These are phyloP conservation scores for Pistacia integerrima DNA, from an alignment of 345 rosid genomes.

Conservation along the genomic window DNA sequence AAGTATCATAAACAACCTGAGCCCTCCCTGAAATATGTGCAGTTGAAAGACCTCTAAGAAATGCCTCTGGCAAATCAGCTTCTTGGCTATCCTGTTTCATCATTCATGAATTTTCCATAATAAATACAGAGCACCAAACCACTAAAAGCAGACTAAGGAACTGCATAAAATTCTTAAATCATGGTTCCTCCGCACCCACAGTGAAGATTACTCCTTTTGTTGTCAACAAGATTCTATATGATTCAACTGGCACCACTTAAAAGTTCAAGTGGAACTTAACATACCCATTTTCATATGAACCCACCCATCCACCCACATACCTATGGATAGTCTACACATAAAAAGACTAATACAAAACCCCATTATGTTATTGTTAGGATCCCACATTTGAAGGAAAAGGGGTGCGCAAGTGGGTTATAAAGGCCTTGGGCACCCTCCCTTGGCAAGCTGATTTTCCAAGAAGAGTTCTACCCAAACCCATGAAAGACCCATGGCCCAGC, in stretches of 20 bases:
- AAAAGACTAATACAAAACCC: background rate
- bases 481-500: no score
- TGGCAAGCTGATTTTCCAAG: no score
- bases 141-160: conserved; percentile 3
- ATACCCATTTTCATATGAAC: background rate
- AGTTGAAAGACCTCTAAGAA: conserved; percentile 78
- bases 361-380: no score
- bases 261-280: background rate
- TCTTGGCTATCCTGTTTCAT: conserved; percentile 40
- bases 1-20: conserved; percentile 62
- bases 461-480: no score
- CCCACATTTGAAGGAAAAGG: no score
- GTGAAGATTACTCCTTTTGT: background rate
- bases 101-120: conserved; percentile 17
- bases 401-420: no score
- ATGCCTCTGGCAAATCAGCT: conserved; percentile 54
- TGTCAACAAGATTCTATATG: conserved; percentile 2
- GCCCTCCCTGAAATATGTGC: conserved; percentile 85
- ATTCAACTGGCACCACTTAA: background rate
- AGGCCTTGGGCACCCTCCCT: no score
- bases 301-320: background rate
- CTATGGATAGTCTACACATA: no score
- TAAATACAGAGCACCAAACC: conserved; percentile 18
- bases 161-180: background rate
- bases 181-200: background rate